Percentiles rank a stretch among this genome's conserved stretches.
Evolutionary conservation across 176 grass and related monocot species (phyloP).

Genomic region (Oryza glaberrima): DNA sequence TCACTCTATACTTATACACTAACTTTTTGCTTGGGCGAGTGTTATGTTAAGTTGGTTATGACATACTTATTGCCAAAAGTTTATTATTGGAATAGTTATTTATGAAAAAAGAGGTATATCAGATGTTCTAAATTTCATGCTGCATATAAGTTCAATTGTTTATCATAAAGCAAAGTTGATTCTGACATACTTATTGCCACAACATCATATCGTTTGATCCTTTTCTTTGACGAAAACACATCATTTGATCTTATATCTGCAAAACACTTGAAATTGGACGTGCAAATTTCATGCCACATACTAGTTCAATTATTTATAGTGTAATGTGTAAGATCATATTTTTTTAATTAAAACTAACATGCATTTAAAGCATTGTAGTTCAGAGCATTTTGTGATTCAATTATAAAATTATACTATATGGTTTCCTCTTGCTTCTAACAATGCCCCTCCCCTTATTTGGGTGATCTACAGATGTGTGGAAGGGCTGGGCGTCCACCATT

Average conservation of each 20-base stretch:
- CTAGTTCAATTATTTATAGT: slow-evolving; percentile 32
- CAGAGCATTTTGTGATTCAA: slow-evolving; percentile 24
- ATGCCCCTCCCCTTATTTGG: slow-evolving; percentile 22
- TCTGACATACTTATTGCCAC: not conserved
- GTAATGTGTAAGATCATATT: slow-evolving; percentile 8
- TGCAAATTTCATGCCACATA: slow-evolving; percentile 12
- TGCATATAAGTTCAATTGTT: slow-evolving; percentile 26
- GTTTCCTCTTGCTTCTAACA: slow-evolving; percentile 29
- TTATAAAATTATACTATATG: slow-evolving; percentile 25
- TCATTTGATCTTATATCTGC: not conserved
- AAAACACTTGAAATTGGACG: not conserved
- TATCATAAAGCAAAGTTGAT: not conserved
- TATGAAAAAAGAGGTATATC: not conserved
- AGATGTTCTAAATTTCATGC: slow-evolving; percentile 17
- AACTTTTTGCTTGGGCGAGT: slow-evolving; percentile 2
- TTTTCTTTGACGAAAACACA: not conserved
- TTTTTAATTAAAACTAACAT: slow-evolving; percentile 21
- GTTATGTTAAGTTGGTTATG: slow-evolving; percentile 21
- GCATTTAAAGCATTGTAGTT: slow-evolving; percentile 23
- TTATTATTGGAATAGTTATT: not conserved
- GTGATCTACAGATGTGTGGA: slow-evolving; percentile 79
- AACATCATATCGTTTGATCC: not conserved
- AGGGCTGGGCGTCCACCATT: slow-evolving; percentile 96
- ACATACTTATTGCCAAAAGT: slow-evolving; percentile 9
- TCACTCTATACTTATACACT: slow-evolving; percentile 9